Conservation (phyloP, 2,329 filamentous ascomycete genomes). For the Volutella citrinella region DNA sequence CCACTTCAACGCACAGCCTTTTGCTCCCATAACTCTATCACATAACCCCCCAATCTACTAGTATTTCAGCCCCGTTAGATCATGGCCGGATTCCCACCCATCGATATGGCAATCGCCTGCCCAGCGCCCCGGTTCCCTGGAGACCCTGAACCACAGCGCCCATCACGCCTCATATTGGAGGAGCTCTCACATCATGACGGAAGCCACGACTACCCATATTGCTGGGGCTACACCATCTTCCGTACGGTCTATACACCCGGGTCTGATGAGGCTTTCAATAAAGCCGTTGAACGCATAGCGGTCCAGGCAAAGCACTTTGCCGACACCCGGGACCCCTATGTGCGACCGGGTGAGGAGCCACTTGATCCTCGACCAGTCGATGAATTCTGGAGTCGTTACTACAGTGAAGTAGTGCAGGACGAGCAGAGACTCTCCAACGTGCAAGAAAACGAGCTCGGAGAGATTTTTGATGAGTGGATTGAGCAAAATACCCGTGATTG, state of each 20-base stretch:
- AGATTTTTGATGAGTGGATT: slow-evolving; percentile 16
- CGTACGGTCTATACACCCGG: slow-evolving; percentile 18
- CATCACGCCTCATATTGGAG: slow-evolving; percentile 6
- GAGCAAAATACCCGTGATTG: slow-evolving; percentile 4
- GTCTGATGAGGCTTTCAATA: slow-evolving; percentile 12
- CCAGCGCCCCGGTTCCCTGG: slow-evolving; percentile 11
- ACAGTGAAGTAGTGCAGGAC: slow-evolving; percentile 17
- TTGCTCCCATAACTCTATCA: too few relatives aligned
- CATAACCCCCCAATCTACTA: too few relatives aligned
- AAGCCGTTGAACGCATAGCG: slow-evolving; percentile 15
- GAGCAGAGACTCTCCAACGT: slow-evolving; percentile 9
- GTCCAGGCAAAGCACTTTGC: slow-evolving; percentile 12
- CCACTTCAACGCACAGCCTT: too few relatives aligned
- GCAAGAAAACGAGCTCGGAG: slow-evolving; percentile 12
- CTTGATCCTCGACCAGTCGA: slow-evolving; percentile 12
- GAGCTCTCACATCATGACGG: slow-evolving; percentile 14
- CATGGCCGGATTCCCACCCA: slow-evolving; percentile 9
- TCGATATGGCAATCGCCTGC: slow-evolving; percentile 15
- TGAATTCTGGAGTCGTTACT: slow-evolving; percentile 17
- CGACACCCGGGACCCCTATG: slow-evolving; percentile 8
- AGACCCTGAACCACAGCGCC: slow-evolving; percentile 11
- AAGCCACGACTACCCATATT: slow-evolving; percentile 20
- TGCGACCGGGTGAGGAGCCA: slow-evolving; percentile 2
- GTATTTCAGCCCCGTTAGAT: too few relatives aligned
- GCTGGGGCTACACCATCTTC: slow-evolving; percentile 21